Evolutionary conservation across 78 protist species (phyloP).

Genomic region (Tieghemostelium lacteum): DNA sequence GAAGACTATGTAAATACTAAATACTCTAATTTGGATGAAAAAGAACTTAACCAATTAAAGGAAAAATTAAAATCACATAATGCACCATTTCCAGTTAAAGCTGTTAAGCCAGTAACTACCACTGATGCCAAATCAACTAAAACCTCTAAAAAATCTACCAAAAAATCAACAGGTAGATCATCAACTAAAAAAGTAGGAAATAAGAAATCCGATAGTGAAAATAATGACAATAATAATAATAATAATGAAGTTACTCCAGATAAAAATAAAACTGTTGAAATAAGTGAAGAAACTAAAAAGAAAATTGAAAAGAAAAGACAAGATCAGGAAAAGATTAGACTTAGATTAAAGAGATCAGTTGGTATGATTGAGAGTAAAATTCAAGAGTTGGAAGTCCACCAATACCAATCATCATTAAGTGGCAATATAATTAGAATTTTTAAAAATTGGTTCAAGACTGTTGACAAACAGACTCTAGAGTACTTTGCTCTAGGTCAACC

Average conservation of each 20-base stretch:
- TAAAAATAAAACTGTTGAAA: background rate
- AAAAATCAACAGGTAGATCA: background rate
- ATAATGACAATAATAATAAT: constrained; percentile 21
- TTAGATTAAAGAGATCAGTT: constrained; percentile 6
- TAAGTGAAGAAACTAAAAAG: background rate
- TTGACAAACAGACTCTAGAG: constrained; percentile 16
- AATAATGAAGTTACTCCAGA: background rate
- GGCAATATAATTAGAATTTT: constrained; percentile 42
- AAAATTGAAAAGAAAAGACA: background rate
- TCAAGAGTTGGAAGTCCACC: constrained; percentile 9
- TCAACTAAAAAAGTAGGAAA: background rate
- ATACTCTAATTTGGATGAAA: background rate
- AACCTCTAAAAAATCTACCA: background rate
- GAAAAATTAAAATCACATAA: too few relatives aligned
- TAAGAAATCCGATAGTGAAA: background rate
- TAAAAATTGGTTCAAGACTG: constrained; percentile 32
- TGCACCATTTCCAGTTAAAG: too few relatives aligned
- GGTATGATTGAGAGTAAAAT: constrained; percentile 19
- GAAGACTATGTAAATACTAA: background rate
- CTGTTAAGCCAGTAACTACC: background rate
- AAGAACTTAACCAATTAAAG: too few relatives aligned
- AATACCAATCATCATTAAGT: constrained; percentile 19
- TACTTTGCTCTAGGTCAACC: constrained; percentile 77
- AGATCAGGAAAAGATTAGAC: background rate
- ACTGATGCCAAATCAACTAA: background rate